Conservation (phyloP, 805 yeast genomes). For the Cyberlindnera misumaiensis region DNA sequence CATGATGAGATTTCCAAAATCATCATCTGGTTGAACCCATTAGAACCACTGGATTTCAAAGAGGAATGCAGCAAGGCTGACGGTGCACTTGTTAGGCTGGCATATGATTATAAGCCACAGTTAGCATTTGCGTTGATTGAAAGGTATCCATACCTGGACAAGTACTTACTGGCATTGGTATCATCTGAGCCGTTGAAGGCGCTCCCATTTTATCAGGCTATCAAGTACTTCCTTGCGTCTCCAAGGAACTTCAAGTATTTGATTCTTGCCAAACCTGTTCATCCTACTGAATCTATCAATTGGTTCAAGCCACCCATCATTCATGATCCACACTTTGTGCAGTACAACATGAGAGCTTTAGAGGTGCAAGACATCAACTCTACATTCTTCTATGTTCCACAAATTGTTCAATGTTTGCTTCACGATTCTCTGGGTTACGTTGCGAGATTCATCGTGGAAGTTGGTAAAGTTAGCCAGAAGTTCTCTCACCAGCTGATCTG, state of each 20-base stretch:
- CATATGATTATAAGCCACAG: conserved; percentile 62
- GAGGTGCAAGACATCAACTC: conserved; percentile 81
- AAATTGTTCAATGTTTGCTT: conserved; percentile 87
- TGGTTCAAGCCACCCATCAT: conserved; percentile 66
- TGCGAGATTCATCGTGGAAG: conserved; percentile 80
- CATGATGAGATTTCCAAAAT: conserved; percentile 69
- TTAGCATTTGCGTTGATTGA: conserved; percentile 66
- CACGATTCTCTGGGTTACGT: conserved; percentile 82
- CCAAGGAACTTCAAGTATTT: conserved; percentile 12
- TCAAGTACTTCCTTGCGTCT: conserved; percentile 40
- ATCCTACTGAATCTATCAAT: conserved; percentile 82
- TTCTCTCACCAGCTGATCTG: conserved; percentile 98
- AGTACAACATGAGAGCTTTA: conserved; percentile 84
- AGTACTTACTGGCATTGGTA: conserved; percentile 39
- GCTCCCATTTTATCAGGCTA: conserved; percentile 48
- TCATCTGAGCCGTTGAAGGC: conserved; percentile 53
- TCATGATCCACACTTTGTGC: conserved; percentile 65
- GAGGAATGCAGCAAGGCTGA: conserved; percentile 31
- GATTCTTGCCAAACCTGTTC: conserved; percentile 39
- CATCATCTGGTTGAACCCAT: conserved; percentile 64
- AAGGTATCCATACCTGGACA: conserved; percentile 41
- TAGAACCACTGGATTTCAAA: conserved; percentile 21
- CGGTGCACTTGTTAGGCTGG: conserved; percentile 37
- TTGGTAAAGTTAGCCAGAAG: conserved; percentile 82
- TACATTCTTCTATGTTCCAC: conserved; percentile 96